phyloP scores from a whole-genome alignment of 2,329 filamentous ascomycete species.

The Venturia pyrina region DNA sequence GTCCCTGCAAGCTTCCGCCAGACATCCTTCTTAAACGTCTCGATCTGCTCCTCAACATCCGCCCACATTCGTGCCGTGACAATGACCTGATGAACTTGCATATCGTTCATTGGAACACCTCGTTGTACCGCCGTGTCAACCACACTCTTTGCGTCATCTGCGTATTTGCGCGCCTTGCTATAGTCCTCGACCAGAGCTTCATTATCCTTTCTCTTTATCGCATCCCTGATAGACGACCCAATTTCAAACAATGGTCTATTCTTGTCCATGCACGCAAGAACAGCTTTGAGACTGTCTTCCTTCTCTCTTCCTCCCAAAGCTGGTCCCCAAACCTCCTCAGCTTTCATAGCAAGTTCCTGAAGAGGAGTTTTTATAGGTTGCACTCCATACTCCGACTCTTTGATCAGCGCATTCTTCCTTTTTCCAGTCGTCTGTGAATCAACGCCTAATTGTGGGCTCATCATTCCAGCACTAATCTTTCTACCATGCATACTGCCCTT shows the following conservation, averaged over 20 bases:
- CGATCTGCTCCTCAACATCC: conserved; percentile 80
- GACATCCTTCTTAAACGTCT: conserved; percentile 76
- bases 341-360: conserved; percentile 83
- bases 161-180: conserved; percentile 68
- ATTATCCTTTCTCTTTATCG: conserved; percentile 85
- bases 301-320: conserved; percentile 84
- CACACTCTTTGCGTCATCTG: conserved; percentile 65
- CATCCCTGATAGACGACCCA: conserved; percentile 65
- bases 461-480: conserved; percentile 30
- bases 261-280: conserved; percentile 65
- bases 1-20: conserved; percentile 72
- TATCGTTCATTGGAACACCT: conserved; percentile 54
- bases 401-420: conserved; percentile 73
- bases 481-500: conserved; percentile 50
- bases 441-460: conserved; percentile 24
- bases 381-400: conserved; percentile 61
- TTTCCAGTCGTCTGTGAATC: conserved; percentile 38
- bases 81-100: conserved; percentile 75
- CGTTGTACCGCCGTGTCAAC: conserved; percentile 45
- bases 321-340: conserved; percentile 95
- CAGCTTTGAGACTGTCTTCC: conserved; percentile 73
- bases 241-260: conserved; percentile 77
- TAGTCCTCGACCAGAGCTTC: conserved; percentile 82
- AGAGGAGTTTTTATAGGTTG: conserved; percentile 80
- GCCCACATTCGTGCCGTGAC: conserved; percentile 91